Percentiles rank a stretch among this genome's conserved stretches.
Evolutionary conservation across 495 filamentous ascomycete genomes (phyloP).

Genomic region (Aspergillus carlsbadensis): DNA sequence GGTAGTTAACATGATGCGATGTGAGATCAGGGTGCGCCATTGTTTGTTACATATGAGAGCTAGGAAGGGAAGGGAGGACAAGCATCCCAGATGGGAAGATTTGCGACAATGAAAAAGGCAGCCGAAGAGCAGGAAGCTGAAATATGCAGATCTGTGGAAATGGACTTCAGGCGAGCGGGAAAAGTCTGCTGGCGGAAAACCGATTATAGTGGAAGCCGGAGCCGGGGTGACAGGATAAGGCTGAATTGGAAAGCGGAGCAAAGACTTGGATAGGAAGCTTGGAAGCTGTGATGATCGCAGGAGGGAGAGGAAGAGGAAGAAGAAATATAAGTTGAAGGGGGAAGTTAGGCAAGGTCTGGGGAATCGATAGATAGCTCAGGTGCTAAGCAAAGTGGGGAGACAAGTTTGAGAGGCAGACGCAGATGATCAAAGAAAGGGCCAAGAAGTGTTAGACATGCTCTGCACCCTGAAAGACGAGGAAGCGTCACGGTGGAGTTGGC

Average conservation of each 20-base stretch:
- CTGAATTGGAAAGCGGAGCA: constrained; percentile 8
- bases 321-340: constrained; percentile 2
- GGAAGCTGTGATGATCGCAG: constrained; percentile 13
- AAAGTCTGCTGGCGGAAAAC: constrained; percentile 1
- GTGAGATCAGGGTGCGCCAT: constrained; percentile 62
- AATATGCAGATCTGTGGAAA: constrained; percentile 15
- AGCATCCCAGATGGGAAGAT: constrained; percentile 38
- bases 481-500: constrained; percentile 15
- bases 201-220: background rate
- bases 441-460: constrained; percentile 9
- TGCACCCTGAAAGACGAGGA: constrained; percentile 9
- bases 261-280: constrained; percentile 17
- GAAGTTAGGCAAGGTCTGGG: constrained; percentile 1
- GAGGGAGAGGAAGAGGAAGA: constrained; percentile 15
- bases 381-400: constrained; percentile 13
- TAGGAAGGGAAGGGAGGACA: constrained; percentile 32
- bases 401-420: background rate
- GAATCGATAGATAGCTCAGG: background rate
- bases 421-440: constrained; percentile 13
- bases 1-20: constrained; percentile 94
- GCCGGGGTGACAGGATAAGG: background rate
- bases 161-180: background rate
- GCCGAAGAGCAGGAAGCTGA: constrained; percentile 6
- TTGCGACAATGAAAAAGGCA: constrained; percentile 14
- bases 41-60: constrained; percentile 46